Conservation (phyloP, 345 rosid genomes). For the Eucalyptus erythrocorys region DNA sequence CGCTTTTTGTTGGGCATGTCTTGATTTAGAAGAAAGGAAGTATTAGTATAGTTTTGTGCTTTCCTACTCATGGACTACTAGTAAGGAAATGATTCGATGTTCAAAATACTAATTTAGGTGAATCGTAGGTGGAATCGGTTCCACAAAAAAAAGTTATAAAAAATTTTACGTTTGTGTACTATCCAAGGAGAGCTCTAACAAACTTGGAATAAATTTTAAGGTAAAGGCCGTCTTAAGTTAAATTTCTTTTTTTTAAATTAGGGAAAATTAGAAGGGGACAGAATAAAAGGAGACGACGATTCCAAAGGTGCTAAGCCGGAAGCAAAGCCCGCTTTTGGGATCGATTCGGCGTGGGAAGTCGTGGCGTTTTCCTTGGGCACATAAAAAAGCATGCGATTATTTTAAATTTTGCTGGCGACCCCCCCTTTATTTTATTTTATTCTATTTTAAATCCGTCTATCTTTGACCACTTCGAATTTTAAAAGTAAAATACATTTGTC, state of each 20-base stretch:
- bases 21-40: background rate
- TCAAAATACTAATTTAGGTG: background rate
- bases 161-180: background rate
- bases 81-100: background rate
- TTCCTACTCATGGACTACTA: accelerated
- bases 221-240: background rate
- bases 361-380: background rate
- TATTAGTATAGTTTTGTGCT: background rate
- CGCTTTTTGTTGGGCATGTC: background rate
- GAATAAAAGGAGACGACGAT: background rate
- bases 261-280: background rate
- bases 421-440: background rate
- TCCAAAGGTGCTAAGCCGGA: background rate
- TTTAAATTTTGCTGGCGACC: background rate
- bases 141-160: background rate
- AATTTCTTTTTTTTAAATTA: too few species aligned
- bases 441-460: background rate
- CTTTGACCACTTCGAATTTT: background rate
- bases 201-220: background rate
- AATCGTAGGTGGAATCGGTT: background rate
- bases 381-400: background rate
- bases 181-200: background rate
- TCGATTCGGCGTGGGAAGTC: background rate
- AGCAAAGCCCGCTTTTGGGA: background rate
- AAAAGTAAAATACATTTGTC: background rate